Conservation (phyloP, 2,329 filamentous ascomycete species). For the Periconia sp. region DNA sequence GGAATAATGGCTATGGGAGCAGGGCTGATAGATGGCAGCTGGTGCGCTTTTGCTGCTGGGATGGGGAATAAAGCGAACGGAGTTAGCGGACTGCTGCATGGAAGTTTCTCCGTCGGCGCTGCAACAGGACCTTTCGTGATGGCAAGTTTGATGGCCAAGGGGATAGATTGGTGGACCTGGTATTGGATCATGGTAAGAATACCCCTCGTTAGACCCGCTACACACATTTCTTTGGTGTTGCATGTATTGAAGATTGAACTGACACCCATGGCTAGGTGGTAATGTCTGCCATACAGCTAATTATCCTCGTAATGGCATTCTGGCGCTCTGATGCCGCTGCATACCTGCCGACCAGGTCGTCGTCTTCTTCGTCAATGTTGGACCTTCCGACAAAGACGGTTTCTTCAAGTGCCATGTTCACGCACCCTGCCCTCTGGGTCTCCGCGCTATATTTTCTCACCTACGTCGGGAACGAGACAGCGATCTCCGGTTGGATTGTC, state of each 20-base stretch:
- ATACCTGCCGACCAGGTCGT: slow-evolving; percentile 31
- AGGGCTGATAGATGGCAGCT: slow-evolving; percentile 48
- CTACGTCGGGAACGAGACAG: slow-evolving; percentile 50
- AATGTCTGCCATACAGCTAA: slow-evolving; percentile 23
- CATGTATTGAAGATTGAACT: not conserved
- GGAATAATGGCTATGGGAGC: slow-evolving; percentile 40
- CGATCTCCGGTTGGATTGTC: slow-evolving; percentile 51
- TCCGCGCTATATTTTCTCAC: slow-evolving; percentile 49
- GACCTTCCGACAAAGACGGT: not conserved
- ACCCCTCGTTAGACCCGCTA: not conserved
- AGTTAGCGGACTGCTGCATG: slow-evolving; percentile 46
- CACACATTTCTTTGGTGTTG: not conserved
- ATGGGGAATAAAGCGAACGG: slow-evolving; percentile 43
- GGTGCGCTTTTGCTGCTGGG: slow-evolving; percentile 50
- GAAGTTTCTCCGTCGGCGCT: slow-evolving; percentile 44
- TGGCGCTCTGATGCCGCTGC: slow-evolving; percentile 35
- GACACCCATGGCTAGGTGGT: slow-evolving; percentile 9
- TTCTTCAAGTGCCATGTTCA: slow-evolving; percentile 26
- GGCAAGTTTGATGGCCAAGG: slow-evolving; percentile 29
- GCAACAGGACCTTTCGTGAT: slow-evolving; percentile 43
- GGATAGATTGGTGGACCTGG: slow-evolving; percentile 42
- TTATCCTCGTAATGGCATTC: slow-evolving; percentile 40
- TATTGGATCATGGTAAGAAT: slow-evolving; percentile 44
- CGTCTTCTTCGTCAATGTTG: not conserved
- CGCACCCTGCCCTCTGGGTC: slow-evolving; percentile 42